Base-by-base conservation (phyloP, 768 basidiomycete genomes). In the Mycena kentingensis region DNA sequence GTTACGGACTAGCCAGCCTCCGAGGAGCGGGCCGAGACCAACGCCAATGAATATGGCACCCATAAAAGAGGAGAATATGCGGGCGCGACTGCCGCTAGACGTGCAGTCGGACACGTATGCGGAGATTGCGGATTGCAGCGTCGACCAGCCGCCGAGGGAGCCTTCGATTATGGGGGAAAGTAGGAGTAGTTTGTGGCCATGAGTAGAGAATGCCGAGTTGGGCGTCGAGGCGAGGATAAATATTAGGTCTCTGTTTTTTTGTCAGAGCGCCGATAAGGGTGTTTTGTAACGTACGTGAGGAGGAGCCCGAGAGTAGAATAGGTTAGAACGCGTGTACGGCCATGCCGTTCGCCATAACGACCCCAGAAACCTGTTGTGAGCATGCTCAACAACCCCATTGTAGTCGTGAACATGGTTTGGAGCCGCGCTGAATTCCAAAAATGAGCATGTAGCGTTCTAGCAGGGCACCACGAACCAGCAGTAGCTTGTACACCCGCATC, bases 331-430 rank as follows among this genome's bases (percentile, higher is more conserved):
- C 76, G 80, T 2, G 86, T 92, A 41, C 94, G 77, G 11, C 94
- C 94, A 57, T 87, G 71, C 18, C 83, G 76, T 65, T 96, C 91
- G 19, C 90, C 84, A 51, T 87, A 88, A 50, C 81, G 82, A 35
- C 91, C 90, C 94, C 94, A 97, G 82, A 85, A 93, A 2, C 87
- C 89, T 0, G 92, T 91, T 6, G 90, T 94, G 27, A 96, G 67
- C 0, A 90, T 91, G 15, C 88, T 87, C 10, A 97, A 76, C 4
- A 83, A 58, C 5, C 94, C 94, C 82, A 87, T 87, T 5, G 77
- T 84, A 12, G 86, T 84, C 0, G 84, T 90, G 81, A 95, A 87
- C 51, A 84, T 75, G 1, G 83, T 85, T 63, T 92, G 90, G 4
- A 92, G 70, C 28, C 80, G 78, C 6, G 88, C 90, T 0, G 87